A percentile compares a stretch with the other conserved stretches of the same genome.
These are phyloP conservation scores for Diaporthe vaccinii DNA, from an alignment of 2,329 filamentous ascomycete genomes.

Conservation along the genomic window DNA sequence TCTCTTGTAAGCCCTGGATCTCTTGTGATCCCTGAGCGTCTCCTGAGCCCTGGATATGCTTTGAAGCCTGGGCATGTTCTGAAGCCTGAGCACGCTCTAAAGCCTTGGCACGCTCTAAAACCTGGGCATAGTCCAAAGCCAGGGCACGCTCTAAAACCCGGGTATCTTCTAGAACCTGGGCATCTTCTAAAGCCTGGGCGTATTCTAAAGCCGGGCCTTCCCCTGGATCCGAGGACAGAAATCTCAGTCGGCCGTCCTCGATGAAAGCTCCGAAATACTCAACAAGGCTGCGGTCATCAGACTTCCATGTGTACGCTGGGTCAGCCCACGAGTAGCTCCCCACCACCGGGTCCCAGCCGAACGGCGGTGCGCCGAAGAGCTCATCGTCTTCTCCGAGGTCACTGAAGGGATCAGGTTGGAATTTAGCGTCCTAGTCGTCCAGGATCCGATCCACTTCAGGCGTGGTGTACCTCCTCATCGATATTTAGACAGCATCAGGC, in stretches of 20 bases:
- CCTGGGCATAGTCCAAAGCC: too few relatives aligned
- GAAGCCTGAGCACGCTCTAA: background rate
- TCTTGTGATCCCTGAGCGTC: background rate
- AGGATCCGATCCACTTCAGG: background rate
- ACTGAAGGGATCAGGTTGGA: background rate
- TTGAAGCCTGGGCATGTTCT: too few relatives aligned
- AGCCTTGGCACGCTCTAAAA: background rate
- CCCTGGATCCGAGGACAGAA: background rate
- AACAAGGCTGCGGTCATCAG: background rate
- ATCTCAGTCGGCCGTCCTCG: background rate
- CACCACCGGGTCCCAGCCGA: background rate
- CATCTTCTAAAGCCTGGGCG: background rate
- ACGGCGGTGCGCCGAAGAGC: rapidly evolving
- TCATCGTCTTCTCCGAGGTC: background rate
- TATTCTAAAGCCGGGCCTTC: background rate
- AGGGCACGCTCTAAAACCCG: background rate
- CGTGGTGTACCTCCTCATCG: too few relatives aligned
- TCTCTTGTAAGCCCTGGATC: background rate
- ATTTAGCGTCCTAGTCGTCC: background rate
- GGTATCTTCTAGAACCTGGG: background rate
- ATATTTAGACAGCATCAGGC: background rate
- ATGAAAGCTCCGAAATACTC: background rate
- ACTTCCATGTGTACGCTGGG: background rate
- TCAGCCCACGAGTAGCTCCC: background rate
- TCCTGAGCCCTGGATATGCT: background rate